Evolutionary conservation across 1,139 yeast species (phyloP).

Genomic region (Sugiyamaella pinicola): DNA sequence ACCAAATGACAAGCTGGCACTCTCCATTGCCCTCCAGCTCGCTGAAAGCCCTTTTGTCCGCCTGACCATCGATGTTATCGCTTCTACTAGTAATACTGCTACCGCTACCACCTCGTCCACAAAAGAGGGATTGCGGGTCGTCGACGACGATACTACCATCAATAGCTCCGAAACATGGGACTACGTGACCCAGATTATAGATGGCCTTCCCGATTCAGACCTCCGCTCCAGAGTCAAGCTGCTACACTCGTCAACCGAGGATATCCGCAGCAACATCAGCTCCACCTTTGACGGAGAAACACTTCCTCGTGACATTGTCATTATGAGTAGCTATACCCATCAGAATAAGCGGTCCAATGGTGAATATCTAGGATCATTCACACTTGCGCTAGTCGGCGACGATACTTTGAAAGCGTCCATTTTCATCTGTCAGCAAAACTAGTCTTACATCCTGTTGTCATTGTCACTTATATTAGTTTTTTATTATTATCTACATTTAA

Average conservation of each 20-base stretch:
- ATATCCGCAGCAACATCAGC: constrained; percentile 6
- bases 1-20: constrained; percentile 24
- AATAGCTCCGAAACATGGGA: constrained; percentile 22
- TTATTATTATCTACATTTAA: neutral
- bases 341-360: neutral
- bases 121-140: neutral
- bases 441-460: too few relatives aligned
- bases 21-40: constrained; percentile 24
- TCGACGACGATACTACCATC: constrained; percentile 20
- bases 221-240: constrained; percentile 11
- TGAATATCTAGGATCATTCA: constrained; percentile 8
- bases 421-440: constrained; percentile 17
- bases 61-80: constrained; percentile 24
- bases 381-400: constrained; percentile 9
- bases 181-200: constrained; percentile 8
- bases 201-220: neutral
- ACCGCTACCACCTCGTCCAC: neutral
- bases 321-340: constrained; percentile 8
- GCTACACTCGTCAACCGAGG: constrained; percentile 16
- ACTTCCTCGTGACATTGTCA: constrained; percentile 15
- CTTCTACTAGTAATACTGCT: neutral
- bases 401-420: constrained; percentile 13
- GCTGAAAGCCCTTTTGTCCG: constrained; percentile 22
- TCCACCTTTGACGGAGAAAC: constrained; percentile 6
- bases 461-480: neutral